Base-by-base conservation (phyloP, 257 asterid genomes). In the Salvia splendens region DNA sequence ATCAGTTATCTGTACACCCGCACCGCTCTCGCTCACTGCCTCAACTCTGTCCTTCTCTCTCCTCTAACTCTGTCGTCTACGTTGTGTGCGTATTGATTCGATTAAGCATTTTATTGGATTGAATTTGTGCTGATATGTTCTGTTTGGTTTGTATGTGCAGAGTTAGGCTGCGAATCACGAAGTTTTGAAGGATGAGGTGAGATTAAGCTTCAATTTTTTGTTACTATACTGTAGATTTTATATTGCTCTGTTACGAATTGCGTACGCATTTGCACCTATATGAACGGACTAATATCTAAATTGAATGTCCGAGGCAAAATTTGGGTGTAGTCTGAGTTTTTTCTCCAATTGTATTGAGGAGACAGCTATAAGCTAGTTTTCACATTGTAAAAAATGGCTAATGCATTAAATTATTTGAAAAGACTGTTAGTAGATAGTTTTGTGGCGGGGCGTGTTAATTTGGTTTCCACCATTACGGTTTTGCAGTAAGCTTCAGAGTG, bases 401-500 rank as follows among this genome's bases (percentile, higher is more conserved):
- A 4, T 46, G 32, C 46, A 14, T 48, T 58, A 58, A 33, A 33
- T 17, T 4, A 28, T 35, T 32, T 42, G 60, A 36, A 4, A 16
- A 50, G 45, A 9, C 4, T 47, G 40, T 49, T 9, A 12, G 5
- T 43, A n/a, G 35, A 16, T 12, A 46, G 6, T 11, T 28, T 33
- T 54, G 33, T n/a, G 43, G 15, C 35, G 45, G 58, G 33, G 33
- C 20, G 17, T 56, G 51, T 49, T 71, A 10, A 63, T 51, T 36
- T 59, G 62, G 0, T 52, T 59, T 52, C 41, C 12, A 33, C 51
- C 15, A 12, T 41, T 3, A 41, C 20, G 14, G 8, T n/a, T 33
- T 42, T 71, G 66, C 77, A 82, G 87, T 77, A 82, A 82, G 79
- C 84, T 82, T 71, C 79, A 71, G 73, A 74, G 84, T 64, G 87